Base-by-base conservation (phyloP, 2,329 filamentous ascomycete genomes). In the Penicillium sp. region DNA sequence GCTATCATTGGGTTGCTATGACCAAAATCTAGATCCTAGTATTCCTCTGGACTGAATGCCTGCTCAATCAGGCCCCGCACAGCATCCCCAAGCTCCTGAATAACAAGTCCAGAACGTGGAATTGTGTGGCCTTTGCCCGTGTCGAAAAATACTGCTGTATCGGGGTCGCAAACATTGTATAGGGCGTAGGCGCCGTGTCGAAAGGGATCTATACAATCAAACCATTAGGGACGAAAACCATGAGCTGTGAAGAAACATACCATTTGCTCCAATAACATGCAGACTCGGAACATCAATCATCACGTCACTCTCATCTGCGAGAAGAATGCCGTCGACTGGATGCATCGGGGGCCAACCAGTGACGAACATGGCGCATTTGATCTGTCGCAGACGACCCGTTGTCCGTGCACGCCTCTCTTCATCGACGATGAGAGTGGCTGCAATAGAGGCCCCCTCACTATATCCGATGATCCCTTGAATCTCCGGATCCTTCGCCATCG, bases 101-200 rank as follows among this genome's bases (percentile, higher is more conserved):
- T 66, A 16, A 66, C 59, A 26, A 55, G 49, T 11, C 64, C 64
- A 7, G 64, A 66, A 2, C 84, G 75, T 0, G 86, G 85, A 4
- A 88, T 74, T 0, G 83, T 87, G 65, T 88, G 86, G 0, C 85
- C 86, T 64, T 87, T 87, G 4, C 84, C 85, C 60, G 87, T 84
- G 62, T 88, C 85, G 58, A 87, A 87, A n/a, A 88, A 76, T 33
- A 79, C 77, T 0, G 84, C 84, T 1, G 74, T 81, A 56, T 87
- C 84, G 0, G 79, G 79, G 47, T 87, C 82, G 61, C 85, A 88
- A 24, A 86, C 78, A 61, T 85, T 85, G 71, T 82, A 87, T 3
- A 88, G 76, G 0, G 84, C 83, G 74, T 87, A 79, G 2, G 83
- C 82, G 0, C 85, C 85, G 33, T 84, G 77, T 2, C 87, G 78